Evolutionary conservation across 495 filamentous ascomycete species (phyloP).

Genomic region (Penicillium crystallinum): DNA sequence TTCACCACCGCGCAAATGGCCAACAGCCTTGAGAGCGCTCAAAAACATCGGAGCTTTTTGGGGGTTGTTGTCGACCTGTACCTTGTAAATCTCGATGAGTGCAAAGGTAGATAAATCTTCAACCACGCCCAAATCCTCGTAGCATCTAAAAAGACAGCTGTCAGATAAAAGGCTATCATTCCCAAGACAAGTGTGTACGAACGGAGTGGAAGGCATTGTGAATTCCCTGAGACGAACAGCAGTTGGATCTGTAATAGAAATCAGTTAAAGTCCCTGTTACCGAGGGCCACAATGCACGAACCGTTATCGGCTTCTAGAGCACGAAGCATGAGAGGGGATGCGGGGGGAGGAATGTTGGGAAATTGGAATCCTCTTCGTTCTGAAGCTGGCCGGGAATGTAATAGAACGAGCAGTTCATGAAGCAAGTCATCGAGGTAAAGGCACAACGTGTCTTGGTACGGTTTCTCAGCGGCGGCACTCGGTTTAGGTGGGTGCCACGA

Average conservation of each 20-base stretch:
- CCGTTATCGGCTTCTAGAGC: slow-evolving; percentile 47
- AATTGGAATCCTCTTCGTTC: slow-evolving; percentile 41
- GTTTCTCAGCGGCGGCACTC: slow-evolving; percentile 27
- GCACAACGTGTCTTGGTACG: slow-evolving; percentile 41
- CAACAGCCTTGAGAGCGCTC: slow-evolving; percentile 34
- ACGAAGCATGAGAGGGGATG: slow-evolving; percentile 35
- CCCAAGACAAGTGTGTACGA: neutral
- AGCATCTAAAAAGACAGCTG: slow-evolving; percentile 23
- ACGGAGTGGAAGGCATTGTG: slow-evolving; percentile 28
- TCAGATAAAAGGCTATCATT: slow-evolving; percentile 5
- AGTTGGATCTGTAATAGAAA: slow-evolving; percentile 24
- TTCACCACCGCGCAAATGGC: slow-evolving; percentile 27
- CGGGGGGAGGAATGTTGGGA: slow-evolving; percentile 24
- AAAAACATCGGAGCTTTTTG: slow-evolving; percentile 28
- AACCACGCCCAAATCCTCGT: slow-evolving; percentile 41
- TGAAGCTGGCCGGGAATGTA: slow-evolving; percentile 35
- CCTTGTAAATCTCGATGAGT: slow-evolving; percentile 37
- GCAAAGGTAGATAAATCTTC: slow-evolving; percentile 37
- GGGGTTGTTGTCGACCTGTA: slow-evolving; percentile 34
- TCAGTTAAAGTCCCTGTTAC: neutral
- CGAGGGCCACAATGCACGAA: slow-evolving; percentile 17
- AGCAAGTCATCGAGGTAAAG: slow-evolving; percentile 52
- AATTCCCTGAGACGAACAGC: slow-evolving; percentile 28
- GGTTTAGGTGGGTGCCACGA: slow-evolving; percentile 46
- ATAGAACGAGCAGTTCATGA: slow-evolving; percentile 47